These are phyloP conservation scores for Phytophthora brassicae DNA, from an alignment of 352 stramenopile genomes.

Conservation along the genomic window DNA sequence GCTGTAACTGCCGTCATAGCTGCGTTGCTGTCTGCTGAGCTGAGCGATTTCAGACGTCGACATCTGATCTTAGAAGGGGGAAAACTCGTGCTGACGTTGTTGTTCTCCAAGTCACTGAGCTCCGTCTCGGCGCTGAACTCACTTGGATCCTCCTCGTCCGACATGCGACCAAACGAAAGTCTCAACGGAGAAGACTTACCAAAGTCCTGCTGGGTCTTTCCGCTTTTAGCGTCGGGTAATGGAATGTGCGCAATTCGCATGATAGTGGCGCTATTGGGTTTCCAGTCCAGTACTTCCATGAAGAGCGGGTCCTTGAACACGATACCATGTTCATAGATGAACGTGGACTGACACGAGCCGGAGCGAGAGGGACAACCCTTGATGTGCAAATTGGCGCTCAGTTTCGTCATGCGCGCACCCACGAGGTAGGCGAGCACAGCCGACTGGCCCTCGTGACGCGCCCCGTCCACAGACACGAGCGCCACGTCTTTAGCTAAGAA, in stretches of 20 bases:
- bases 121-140: conserved; percentile 32
- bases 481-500: conserved; percentile 65
- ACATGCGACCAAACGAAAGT: conserved; percentile 33
- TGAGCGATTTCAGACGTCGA: conserved; percentile 32
- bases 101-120: conserved; percentile 25
- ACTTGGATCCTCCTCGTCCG: conserved; percentile 36
- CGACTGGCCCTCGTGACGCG: conserved; percentile 45
- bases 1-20: conserved; percentile 25
- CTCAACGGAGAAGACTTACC: conserved; percentile 28
- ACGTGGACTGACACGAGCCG: conserved; percentile 56
- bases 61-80: conserved; percentile 14
- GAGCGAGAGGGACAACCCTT: conserved; percentile 59
- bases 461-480: conserved; percentile 53
- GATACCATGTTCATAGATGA: conserved; percentile 75
- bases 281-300: conserved; percentile 74
- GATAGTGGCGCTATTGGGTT: conserved; percentile 30
- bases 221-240: conserved; percentile 40
- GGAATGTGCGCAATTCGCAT: conserved; percentile 47
- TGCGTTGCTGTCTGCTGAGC: conserved; percentile 26
- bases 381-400: conserved; percentile 65
- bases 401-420: conserved; percentile 64
- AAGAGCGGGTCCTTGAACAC: conserved; percentile 70
- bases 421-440: conserved; percentile 76
- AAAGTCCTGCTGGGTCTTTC: conserved; percentile 39
- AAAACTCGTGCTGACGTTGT: conserved; percentile 13